Base-by-base conservation (phyloP, 2,329 filamentous ascomycete species). In the Colletotrichum orbiculare region DNA sequence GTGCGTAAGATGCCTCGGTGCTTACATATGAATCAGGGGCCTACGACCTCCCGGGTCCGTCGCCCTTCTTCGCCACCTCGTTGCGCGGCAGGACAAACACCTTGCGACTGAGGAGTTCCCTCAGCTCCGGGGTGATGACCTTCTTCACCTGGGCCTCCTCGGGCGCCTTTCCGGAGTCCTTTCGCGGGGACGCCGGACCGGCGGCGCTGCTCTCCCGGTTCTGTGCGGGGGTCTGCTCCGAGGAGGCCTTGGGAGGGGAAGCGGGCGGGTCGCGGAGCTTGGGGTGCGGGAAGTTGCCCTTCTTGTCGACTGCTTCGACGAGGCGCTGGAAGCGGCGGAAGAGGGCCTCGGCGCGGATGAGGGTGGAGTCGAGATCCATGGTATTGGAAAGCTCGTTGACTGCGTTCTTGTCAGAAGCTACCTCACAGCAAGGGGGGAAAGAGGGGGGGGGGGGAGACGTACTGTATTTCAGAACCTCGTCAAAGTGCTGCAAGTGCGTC, bases 401-500 rank as follows among this genome's bases (percentile, higher is more conserved):
- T 96, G 6, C 10, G 1, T 48, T 10, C 17, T 56, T 5, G 53
- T 68, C 68, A 68, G 69, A 54, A n/a, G 63, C 59, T 38, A 34
- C 25, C 25, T 25, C 25, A 25, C 25, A 25, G 5, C 25, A 25
- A 25, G 25, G 25, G 7, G 15, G 41, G 2, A 8, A 13, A 13
- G 12, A 5, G 8, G 4, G 5, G 15, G 41, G 12, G 39, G n/a
- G 4, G 35, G 7, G 17, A 33, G 35, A 82, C 90, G 61, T 86
- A 95, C 92, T 85, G 74, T 98, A 99, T 83, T 99, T 99, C 35
- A 99, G 81, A 38, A 99, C 93, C 77, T 99, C 96, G 69, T 99
- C 96, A 79, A 99, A 99, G 71, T 95, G 92, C 74, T 93, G 87
- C 34, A 99, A 81, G 77, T 99, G 96, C 60, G 91, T 88, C 90